Evolutionary conservation across 306 rosid genomes (phyloP).

Genomic region (Carpinus viminea): DNA sequence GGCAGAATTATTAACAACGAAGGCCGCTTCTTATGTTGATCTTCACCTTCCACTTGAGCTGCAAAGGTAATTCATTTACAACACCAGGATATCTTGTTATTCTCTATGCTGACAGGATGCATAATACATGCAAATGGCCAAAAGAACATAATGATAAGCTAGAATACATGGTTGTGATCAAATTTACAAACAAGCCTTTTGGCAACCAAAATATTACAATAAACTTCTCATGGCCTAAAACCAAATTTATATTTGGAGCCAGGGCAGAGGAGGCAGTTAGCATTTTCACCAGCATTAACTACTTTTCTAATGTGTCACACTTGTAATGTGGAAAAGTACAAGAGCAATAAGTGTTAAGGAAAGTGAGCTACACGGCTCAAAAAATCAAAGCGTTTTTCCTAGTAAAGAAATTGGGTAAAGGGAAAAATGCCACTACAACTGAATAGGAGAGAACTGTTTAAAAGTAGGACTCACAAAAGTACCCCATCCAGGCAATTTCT

Average conservation of each 20-base stretch:
- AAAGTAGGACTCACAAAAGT: too few relatives aligned
- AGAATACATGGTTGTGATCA: neutral
- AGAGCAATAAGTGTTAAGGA: neutral
- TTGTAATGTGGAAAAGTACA: neutral
- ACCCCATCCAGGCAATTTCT: too few relatives aligned
- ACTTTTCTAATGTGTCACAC: neutral
- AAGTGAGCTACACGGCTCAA: too few relatives aligned
- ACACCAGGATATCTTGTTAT: too few relatives aligned
- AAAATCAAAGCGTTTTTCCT: too few relatives aligned
- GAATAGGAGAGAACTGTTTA: too few relatives aligned
- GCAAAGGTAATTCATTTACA: neutral
- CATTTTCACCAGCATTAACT: neutral
- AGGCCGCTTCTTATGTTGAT: neutral
- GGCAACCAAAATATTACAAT: neutral
- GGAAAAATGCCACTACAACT: too few relatives aligned
- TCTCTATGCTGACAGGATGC: too few relatives aligned
- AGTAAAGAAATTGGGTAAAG: too few relatives aligned
- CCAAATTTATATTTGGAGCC: neutral
- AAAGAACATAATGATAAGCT: neutral
- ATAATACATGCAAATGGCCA: too few relatives aligned
- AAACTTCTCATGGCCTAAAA: neutral
- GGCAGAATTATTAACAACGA: slow-evolving; percentile 11
- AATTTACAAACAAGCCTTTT: neutral
- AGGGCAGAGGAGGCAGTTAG: neutral
- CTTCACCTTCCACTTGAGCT: slow-evolving; percentile 24